Evolutionary conservation across 768 basidiomycete genomes (phyloP).

Genomic region (Krasilnikovozyma curviuscula): DNA sequence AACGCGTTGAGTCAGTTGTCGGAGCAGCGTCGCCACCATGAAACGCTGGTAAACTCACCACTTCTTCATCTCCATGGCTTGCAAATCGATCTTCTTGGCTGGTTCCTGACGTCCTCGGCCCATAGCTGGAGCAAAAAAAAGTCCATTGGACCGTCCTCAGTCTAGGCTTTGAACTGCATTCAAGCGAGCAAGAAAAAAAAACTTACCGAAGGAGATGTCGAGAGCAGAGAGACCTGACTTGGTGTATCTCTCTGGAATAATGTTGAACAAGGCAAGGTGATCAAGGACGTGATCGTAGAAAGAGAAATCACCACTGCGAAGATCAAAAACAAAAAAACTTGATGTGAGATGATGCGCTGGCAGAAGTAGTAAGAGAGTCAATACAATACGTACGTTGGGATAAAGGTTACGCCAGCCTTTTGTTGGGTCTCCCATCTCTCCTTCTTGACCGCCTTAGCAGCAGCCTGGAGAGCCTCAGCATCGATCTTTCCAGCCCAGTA

Average conservation of each 20-base stretch:
- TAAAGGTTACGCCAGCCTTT: constrained; percentile 62
- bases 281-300: constrained; percentile 98
- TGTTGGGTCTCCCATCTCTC: constrained; percentile 72
- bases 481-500: constrained; percentile 91
- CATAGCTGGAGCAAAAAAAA: constrained; percentile 38
- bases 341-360: background rate
- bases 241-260: constrained; percentile 45
- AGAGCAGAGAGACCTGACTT: constrained; percentile 68
- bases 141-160: too few relatives aligned
- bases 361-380: constrained; percentile 1
- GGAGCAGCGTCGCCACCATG: background rate
- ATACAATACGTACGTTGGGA: constrained; percentile 54
- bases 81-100: constrained; percentile 77
- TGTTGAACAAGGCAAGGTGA: constrained; percentile 88
- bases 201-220: constrained; percentile 70
- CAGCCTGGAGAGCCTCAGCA: constrained; percentile 70
- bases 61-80: constrained; percentile 98
- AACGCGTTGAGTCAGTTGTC: too few relatives aligned
- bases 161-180: too few relatives aligned
- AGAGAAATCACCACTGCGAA: constrained; percentile 78
- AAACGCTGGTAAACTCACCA: constrained; percentile 42
- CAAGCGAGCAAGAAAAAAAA: background rate
- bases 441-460: constrained; percentile 71
- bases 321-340: background rate
- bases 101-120: constrained; percentile 81